phyloP scores from a whole-genome alignment of 306 rosid genomes.

The Argentina anserina region DNA sequence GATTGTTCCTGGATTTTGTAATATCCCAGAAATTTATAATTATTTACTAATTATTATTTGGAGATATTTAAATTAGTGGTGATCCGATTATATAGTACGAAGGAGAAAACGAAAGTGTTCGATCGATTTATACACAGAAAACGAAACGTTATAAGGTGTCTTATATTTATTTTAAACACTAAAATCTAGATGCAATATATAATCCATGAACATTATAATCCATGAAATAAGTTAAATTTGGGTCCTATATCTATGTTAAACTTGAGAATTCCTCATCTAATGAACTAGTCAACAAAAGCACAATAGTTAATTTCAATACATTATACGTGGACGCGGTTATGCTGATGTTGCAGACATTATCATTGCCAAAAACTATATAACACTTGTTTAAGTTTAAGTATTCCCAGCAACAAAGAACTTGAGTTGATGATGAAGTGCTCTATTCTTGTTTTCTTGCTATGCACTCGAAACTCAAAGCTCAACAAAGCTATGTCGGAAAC shows the following conservation, averaged over 20 bases:
- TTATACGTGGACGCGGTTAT: constrained; percentile 12
- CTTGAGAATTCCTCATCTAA: neutral
- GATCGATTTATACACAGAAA: no score
- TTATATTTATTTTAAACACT: no score
- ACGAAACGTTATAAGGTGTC: no score
- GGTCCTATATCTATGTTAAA: neutral
- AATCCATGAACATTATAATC: no score
- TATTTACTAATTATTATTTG: no score
- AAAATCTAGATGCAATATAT: no score
- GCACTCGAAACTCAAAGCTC: constrained; percentile 14
- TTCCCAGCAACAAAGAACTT: neutral
- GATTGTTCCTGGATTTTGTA: no score
- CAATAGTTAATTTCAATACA: neutral
- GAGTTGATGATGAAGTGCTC: constrained; percentile 7
- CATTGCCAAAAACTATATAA: neutral
- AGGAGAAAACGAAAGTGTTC: no score
- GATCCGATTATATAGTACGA: no score
- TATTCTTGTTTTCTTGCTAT: neutral
- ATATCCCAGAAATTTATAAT: no score
- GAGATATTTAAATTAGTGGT: no score
- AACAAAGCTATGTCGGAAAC: constrained; percentile 44
- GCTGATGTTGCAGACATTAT: constrained; percentile 12
- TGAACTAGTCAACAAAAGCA: constrained; percentile 6
- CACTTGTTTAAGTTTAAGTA: neutral
- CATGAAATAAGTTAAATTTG: neutral